Evolutionary conservation across 1,284 basidiomycete genomes (phyloP).

Genomic region (Cryptococcus neoformans): DNA sequence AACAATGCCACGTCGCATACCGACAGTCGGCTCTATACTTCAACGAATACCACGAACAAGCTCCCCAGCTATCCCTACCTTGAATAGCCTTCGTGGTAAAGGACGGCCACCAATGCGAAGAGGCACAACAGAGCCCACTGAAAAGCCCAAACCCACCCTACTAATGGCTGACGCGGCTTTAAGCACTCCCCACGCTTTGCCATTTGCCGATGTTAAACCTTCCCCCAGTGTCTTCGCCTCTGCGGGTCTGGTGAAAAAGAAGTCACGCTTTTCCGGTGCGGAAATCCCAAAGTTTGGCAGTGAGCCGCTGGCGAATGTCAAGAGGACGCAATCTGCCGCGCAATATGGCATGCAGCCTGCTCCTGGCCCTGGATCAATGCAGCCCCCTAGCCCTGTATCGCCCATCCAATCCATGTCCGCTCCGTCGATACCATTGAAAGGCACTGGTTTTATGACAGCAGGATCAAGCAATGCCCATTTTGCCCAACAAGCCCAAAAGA

Average conservation of each 20-base stretch:
- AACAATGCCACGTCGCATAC: constrained; percentile 3
- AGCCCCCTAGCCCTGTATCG: constrained; percentile 17
- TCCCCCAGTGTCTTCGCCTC: constrained; percentile 48
- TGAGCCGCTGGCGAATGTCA: constrained; percentile 16
- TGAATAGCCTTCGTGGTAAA: background rate
- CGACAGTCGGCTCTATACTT: background rate
- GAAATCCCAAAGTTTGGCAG: constrained; percentile 33
- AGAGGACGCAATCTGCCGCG: constrained; percentile 9
- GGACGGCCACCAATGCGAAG: constrained; percentile 25
- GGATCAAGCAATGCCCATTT: constrained; percentile 15
- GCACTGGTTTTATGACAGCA: constrained; percentile 4
- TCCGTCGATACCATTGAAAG: constrained; percentile 10
- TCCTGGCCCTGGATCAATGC: background rate
- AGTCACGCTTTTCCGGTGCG: constrained; percentile 24
- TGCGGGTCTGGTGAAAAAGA: constrained; percentile 47
- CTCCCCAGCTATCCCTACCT: background rate
- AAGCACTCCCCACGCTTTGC: constrained; percentile 27
- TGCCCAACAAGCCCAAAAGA: constrained; percentile 20
- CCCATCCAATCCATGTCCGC: constrained; percentile 10
- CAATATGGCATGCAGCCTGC: constrained; percentile 2
- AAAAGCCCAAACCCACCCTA: constrained; percentile 1
- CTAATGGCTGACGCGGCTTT: constrained; percentile 16
- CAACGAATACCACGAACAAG: background rate
- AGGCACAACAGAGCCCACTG: constrained; percentile 35
- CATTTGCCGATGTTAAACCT: constrained; percentile 43